phyloP scores from a whole-genome alignment of 331 rosid genomes.

The Stylosanthes scabra region DNA sequence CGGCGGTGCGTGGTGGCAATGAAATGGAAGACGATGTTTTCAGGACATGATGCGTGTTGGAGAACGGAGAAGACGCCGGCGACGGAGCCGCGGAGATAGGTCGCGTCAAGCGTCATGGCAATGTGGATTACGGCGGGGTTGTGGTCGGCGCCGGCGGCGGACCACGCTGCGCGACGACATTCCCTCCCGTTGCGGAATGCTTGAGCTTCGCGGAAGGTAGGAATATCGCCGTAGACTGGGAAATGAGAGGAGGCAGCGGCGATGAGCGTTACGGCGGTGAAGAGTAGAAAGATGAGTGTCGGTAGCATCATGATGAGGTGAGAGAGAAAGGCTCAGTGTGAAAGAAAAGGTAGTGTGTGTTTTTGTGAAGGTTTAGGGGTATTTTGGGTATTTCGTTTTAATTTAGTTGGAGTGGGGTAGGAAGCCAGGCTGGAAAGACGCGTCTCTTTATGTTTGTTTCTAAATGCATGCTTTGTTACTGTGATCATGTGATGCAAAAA shows the following conservation, averaged over 20 bases:
- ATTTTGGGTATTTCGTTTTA: conserved; percentile 2
- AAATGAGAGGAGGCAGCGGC: too few species aligned
- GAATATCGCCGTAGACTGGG: too few species aligned
- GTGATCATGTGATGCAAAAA: conserved; percentile 13
- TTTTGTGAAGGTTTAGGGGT: conserved; percentile 34
- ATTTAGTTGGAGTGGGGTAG: neutral
- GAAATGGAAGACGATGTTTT: conserved; percentile 78
- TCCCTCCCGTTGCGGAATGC: too few species aligned
- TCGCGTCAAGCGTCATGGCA: conserved; percentile 88
- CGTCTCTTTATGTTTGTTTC: conserved; percentile 29
- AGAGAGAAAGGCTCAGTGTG: neutral
- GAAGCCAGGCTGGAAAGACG: conserved; percentile 70
- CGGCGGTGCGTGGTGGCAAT: conserved; percentile 43
- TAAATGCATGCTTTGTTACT: neutral
- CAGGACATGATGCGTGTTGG: conserved; percentile 92
- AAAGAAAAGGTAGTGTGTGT: neutral
- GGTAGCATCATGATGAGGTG: conserved; percentile 51
- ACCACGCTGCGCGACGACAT: too few species aligned
- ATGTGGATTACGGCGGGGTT: conserved; percentile 55
- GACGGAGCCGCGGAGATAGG: conserved; percentile 92
- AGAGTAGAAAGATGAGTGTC: conserved; percentile 32
- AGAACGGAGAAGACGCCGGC: conserved; percentile 87
- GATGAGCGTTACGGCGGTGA: neutral
- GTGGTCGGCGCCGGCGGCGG: too few species aligned
- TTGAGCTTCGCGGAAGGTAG: too few species aligned